Conservation (phyloP, 768 basidiomycete genomes). For the Auricularia sp. region DNA sequence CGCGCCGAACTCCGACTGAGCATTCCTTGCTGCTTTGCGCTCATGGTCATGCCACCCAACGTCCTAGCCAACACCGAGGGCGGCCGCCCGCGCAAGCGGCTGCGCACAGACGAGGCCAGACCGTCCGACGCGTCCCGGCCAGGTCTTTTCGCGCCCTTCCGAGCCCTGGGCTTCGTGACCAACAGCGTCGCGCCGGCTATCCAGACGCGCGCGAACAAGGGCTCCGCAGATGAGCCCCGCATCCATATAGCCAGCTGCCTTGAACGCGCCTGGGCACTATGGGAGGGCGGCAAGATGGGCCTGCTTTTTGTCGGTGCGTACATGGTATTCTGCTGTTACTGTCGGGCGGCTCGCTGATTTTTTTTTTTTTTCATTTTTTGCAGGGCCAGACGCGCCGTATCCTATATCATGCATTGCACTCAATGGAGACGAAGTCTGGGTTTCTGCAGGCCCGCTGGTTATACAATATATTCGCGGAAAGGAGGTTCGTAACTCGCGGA, state of each 20-base stretch:
- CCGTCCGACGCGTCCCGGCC: constrained; percentile 7
- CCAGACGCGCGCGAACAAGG: constrained; percentile 72
- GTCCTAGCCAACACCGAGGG: not conserved
- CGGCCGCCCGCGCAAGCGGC: constrained; percentile 10
- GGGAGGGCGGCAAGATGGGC: constrained; percentile 91
- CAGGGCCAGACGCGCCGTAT: constrained; percentile 71
- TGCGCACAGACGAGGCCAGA: constrained; percentile 3
- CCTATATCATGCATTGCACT: constrained; percentile 68
- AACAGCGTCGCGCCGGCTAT: constrained; percentile 84
- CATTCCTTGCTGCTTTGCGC: not conserved
- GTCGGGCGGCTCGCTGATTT: too few species aligned
- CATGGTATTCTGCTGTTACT: too few species aligned
- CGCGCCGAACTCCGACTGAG: not conserved
- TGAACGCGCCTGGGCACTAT: constrained; percentile 86
- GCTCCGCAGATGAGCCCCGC: constrained; percentile 72
- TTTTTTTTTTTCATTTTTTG: too few species aligned
- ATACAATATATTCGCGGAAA: constrained; percentile 84
- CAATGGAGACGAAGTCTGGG: constrained; percentile 83
- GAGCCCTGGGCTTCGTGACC: constrained; percentile 89
- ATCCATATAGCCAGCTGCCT: constrained; percentile 81
- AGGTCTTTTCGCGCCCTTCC: constrained; percentile 79
- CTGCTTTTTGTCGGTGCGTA: constrained; percentile 86
- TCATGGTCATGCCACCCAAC: constrained; percentile 2
- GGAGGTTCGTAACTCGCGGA: constrained; percentile 40
- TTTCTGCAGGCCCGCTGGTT: constrained; percentile 53